phyloP scores from a whole-genome alignment of 1,139 yeast genomes.

The Hemisphaericaspora subhashii region DNA sequence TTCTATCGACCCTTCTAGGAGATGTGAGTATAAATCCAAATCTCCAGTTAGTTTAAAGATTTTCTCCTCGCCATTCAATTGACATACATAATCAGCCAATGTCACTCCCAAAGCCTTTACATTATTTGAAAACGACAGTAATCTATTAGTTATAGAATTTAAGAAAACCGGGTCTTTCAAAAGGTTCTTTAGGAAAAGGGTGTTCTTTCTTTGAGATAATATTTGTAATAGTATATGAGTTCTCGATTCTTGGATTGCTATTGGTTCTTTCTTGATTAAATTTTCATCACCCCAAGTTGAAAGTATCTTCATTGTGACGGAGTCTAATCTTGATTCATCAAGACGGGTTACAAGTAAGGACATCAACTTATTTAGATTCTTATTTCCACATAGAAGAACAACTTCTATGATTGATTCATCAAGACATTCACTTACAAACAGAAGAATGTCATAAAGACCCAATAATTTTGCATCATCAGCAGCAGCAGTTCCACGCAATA shows the following conservation, averaged over 20 bases:
- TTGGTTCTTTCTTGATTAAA: slow-evolving; percentile 32
- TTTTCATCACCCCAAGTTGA: slow-evolving; percentile 32
- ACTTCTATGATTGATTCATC: slow-evolving; percentile 16
- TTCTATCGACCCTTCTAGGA: slow-evolving; percentile 6
- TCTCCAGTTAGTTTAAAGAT: slow-evolving; percentile 38
- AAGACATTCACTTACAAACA: slow-evolving; percentile 16
- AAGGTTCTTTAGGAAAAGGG: slow-evolving; percentile 18
- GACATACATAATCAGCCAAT: slow-evolving; percentile 48
- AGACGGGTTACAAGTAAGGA: slow-evolving; percentile 11
- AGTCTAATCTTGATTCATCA: slow-evolving; percentile 8
- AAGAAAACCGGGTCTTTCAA: slow-evolving; percentile 33
- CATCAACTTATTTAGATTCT: slow-evolving; percentile 9
- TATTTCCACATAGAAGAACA: slow-evolving; percentile 9
- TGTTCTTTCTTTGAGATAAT: slow-evolving; percentile 21
- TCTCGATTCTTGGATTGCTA: slow-evolving; percentile 32
- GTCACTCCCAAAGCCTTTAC: slow-evolving; percentile 46
- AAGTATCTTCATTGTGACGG: slow-evolving; percentile 17
- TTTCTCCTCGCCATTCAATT: slow-evolving; percentile 26
- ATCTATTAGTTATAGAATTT: slow-evolving; percentile 43
- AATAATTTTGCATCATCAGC: slow-evolving; percentile 4
- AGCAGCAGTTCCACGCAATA: not conserved
- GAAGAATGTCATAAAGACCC: slow-evolving; percentile 11
- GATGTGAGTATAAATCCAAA: slow-evolving; percentile 10
- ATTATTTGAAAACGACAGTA: slow-evolving; percentile 42
- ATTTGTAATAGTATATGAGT: slow-evolving; percentile 35